Evolutionary conservation across 768 basidiomycete genomes (phyloP), one percentile per base, ranked within the genome.

Genomic region (Rossbeevera mucosa): DNA sequence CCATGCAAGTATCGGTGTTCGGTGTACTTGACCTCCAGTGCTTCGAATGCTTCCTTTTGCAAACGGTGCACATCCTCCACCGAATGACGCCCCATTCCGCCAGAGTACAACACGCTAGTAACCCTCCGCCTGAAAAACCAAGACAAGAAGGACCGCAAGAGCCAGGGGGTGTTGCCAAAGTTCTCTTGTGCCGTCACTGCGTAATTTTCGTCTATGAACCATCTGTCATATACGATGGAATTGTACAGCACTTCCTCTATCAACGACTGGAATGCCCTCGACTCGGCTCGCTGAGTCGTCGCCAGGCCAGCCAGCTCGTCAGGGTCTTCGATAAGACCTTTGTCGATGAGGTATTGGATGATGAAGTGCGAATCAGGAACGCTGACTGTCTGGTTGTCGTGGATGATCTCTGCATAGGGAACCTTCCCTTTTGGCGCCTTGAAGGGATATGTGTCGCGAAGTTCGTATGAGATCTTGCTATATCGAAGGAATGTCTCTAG

Each of bases 321-420:
- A 4, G 64, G 67, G 42, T 71, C 68, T 22, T 57, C 51, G 48
- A 61, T 21, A 11, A 71, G 51, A 11, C 43, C 53, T 1, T 57
- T 55, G 18, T 64, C 59, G 11, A 70, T 56, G n/a, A 71, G 52
- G 28, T 71, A 60, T 36, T 55, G 55, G 24, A 70, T 60, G 52
- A 70, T 68, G 56, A 71, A 70, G 38, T 71, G 70, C 1, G 69
- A 71, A 41, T 70, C 69, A 6, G 69, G 31, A 4, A 69, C 14
- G 2, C 53, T 58, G 44, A 59, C 50, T 0, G 60, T 66, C 25
- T 53, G 57, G 9, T 44, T 50, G 24, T 56, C 61, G 28, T 61
- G 63, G 5, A 53, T 59, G 54, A 70, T 70, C 20, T 69, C 64
- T 6, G 64, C 58, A 21, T 57, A 72, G 20, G 69, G 70, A 0